These are phyloP conservation scores for Neofusicoccum parvum DNA, from an alignment of 2,329 filamentous ascomycete species.

Conservation along the genomic window DNA sequence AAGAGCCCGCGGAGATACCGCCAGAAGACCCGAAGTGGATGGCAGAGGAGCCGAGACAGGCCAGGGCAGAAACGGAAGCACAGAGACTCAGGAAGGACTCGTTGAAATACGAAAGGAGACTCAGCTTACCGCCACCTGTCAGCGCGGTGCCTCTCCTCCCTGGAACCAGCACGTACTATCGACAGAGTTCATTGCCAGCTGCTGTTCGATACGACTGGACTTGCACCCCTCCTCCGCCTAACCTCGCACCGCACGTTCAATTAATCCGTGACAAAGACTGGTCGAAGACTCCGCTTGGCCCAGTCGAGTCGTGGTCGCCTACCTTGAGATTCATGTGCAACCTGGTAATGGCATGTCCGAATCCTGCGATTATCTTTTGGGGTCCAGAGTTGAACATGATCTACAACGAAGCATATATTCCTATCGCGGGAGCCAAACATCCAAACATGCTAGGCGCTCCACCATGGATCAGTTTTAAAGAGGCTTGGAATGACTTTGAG, in stretches of 20 bases:
- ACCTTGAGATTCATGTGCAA: constrained; percentile 76
- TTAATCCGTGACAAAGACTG: constrained; percentile 72
- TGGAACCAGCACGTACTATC: constrained; percentile 12
- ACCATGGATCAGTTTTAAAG: constrained; percentile 65
- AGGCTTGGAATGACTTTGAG: constrained; percentile 70
- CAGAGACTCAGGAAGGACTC: neutral
- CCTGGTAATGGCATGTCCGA: constrained; percentile 61
- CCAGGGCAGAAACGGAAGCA: no score
- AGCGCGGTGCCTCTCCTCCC: constrained; percentile 12
- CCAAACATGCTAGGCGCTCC: constrained; percentile 68
- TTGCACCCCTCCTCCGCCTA: constrained; percentile 22
- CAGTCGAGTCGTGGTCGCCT: constrained; percentile 68
- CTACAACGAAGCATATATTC: constrained; percentile 68
- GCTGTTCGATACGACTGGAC: constrained; percentile 21
- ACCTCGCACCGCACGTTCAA: constrained; percentile 66
- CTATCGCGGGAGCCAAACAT: constrained; percentile 71
- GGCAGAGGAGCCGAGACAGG: neutral
- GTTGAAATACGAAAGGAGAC: neutral
- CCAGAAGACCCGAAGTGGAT: neutral
- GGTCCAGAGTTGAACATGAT: constrained; percentile 65
- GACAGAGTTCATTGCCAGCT: neutral
- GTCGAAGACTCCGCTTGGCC: constrained; percentile 70
- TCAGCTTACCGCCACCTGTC: constrained; percentile 5
- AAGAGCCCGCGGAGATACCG: neutral
- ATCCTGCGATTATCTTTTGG: constrained; percentile 59